Percentiles rank a stretch among this genome's conserved stretches.
phyloP scores from a whole-genome alignment of 148 eudicot genomes.

The Limonium bicolor region DNA sequence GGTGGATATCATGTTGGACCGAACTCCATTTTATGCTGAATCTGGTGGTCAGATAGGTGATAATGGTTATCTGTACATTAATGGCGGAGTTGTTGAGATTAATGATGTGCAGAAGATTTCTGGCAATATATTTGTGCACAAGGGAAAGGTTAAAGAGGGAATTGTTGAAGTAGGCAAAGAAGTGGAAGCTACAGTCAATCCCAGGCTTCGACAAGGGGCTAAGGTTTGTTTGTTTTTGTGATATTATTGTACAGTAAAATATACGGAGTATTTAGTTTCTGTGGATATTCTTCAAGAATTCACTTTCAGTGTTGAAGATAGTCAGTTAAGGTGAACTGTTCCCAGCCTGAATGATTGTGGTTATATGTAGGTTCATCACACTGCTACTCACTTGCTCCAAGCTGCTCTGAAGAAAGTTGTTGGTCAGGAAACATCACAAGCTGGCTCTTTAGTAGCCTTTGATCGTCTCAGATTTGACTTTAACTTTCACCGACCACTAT shows the following conservation, averaged over 20 bases:
- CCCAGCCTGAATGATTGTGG: too few relatives aligned
- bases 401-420: conserved; percentile 82
- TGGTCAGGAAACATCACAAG: conserved; percentile 93
- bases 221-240: too few relatives aligned
- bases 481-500: conserved; percentile 74
- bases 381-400: conserved; percentile 97
- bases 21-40: conserved; percentile 97
- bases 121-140: conserved; percentile 70
- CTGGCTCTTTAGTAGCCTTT: conserved; percentile 32
- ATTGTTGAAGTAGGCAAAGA: conserved; percentile 57
- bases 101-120: conserved; percentile 72
- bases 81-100: conserved; percentile 55
- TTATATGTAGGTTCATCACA: conserved; percentile 98
- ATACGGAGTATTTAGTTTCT: too few relatives aligned
- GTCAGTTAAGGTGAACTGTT: too few relatives aligned
- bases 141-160: conserved; percentile 59
- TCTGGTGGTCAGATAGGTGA: conserved; percentile 99
- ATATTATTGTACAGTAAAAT: too few relatives aligned
- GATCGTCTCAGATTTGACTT: conserved; percentile 97
- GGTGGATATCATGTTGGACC: conserved; percentile 71
- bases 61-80: conserved; percentile 53
- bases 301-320: too few relatives aligned
- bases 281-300: too few relatives aligned
- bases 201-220: conserved; percentile 76
- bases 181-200: conserved; percentile 89